Percentiles rank a stretch among this genome's conserved stretches.
These are phyloP conservation scores for Termitomyces bulborhizus DNA, from an alignment of 768 basidiomycete genomes.

Conservation along the genomic window DNA sequence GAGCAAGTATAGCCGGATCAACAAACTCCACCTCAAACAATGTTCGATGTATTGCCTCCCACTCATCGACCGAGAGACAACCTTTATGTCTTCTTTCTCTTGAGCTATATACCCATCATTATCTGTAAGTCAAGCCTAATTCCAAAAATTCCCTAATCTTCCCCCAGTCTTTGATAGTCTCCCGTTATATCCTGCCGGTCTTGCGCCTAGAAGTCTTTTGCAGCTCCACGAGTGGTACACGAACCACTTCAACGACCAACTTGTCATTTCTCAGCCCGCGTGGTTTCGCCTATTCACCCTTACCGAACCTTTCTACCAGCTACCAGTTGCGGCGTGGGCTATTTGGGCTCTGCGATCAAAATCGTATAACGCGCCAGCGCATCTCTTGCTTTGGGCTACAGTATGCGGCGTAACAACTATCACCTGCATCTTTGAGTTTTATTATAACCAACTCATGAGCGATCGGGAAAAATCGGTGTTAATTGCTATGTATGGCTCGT, in stretches of 20 bases:
- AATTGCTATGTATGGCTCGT: constrained; percentile 14
- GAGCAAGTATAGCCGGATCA: neutral
- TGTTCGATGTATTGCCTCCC: constrained; percentile 8
- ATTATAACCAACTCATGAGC: constrained; percentile 16
- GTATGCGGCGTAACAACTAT: constrained; percentile 15
- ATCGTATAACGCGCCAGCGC: constrained; percentile 14
- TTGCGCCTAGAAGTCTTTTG: constrained; percentile 13
- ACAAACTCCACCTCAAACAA: neutral
- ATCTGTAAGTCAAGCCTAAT: constrained; percentile 6
- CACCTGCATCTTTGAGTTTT: constrained; percentile 18
- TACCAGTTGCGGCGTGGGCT: constrained; percentile 16
- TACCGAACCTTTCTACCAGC: constrained; percentile 15
- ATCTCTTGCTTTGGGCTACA: constrained; percentile 16
- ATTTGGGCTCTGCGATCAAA: constrained; percentile 16
- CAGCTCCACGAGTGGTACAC: constrained; percentile 16
- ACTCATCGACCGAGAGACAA: constrained; percentile 12
- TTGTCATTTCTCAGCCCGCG: constrained; percentile 14
- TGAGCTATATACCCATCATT: constrained; percentile 13
- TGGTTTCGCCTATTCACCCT: constrained; percentile 19
- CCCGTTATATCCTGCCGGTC: constrained; percentile 12
- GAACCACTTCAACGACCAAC: constrained; percentile 17
- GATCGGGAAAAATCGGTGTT: constrained; percentile 12
- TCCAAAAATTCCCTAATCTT: neutral
- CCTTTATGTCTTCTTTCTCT: constrained; percentile 14
- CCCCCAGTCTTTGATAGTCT: constrained; percentile 16